phyloP scores from a whole-genome alignment of 164 flowering plant species.

The Hamamelis virginiana region DNA sequence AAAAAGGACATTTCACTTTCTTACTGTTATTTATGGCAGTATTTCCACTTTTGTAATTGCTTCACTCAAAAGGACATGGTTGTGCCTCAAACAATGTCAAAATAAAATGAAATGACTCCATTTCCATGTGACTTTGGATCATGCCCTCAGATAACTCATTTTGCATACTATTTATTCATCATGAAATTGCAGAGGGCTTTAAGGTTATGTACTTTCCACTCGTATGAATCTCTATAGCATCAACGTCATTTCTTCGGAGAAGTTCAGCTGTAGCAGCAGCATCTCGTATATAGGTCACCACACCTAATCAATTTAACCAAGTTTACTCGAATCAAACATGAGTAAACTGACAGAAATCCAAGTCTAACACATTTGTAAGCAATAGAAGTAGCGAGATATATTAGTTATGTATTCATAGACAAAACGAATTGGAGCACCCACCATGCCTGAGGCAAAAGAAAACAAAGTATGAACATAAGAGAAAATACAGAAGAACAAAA shows the following conservation, averaged over 20 bases:
- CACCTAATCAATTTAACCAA: constrained; percentile 35
- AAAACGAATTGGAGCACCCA: no score
- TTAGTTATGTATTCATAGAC: no score
- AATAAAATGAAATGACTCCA: no score
- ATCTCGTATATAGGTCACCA: constrained; percentile 58
- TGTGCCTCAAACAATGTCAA: no score
- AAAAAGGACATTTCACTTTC: no score
- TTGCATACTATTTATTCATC: not conserved
- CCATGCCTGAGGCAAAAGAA: not conserved
- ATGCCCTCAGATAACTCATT: not conserved
- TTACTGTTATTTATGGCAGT: no score
- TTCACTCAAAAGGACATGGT: no score
- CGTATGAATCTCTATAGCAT: constrained; percentile 85
- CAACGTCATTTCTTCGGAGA: constrained; percentile 56
- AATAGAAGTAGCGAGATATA: no score
- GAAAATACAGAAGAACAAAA: constrained; percentile 3
- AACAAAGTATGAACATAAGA: not conserved
- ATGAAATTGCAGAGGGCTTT: not conserved
- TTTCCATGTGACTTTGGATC: no score
- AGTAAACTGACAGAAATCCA: not conserved
- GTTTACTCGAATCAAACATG: not conserved
- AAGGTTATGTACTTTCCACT: constrained; percentile 71
- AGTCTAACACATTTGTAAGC: no score
- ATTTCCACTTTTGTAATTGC: no score
- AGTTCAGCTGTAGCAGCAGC: constrained; percentile 58